Evolutionary conservation across 164 flowering plant genomes (phyloP), one percentile per base, ranked within the genome.

Genomic region (Aristolochia fimbriata): DNA sequence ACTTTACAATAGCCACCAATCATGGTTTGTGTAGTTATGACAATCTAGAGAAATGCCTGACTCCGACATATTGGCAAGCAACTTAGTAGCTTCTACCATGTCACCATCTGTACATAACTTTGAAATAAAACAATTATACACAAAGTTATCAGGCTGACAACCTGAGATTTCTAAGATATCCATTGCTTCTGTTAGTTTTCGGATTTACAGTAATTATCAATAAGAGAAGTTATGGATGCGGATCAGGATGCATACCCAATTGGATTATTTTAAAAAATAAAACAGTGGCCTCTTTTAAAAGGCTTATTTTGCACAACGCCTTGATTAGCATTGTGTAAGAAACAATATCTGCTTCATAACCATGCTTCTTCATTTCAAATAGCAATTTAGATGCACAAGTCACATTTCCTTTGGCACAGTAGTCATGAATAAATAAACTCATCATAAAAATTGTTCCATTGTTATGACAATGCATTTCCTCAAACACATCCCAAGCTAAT

Each of bases 41-140:
- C 77, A 74, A 75, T 82, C 87, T 31, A 80, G 82, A 51, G 11
- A 17, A 30, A 78, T 51, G 19, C 83, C 76, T 56, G 47, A 51
- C 63, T 70, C 65, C 23, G 47, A 52, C 79, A 82, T 82, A 64
- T 71, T 77, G 23, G 56, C 51, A 23, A 82, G 75, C n/a, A 77
- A 48, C 10, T 57, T 47, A 48, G 64, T 60, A 57, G 84, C 86
- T 64, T 61, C 58, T 58, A 49, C 65, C 78, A 78, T 66, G 60
- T 70, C 41, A 60, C 78, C 78, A 53, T 70, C 74, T 33, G 47
- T 63, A 61, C 80, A 80, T 16, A 75, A 70, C 66, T 61, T 59
- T 8, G 81, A 62, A 45, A 82, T 66, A 61, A 82, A 78, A 63
- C 84, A 76, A 65, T 64, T 80, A 62, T 76, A 82, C 30, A 74